These are phyloP conservation scores for Aspergillus fijiensis DNA, from an alignment of 2,329 filamentous ascomycete species.

Conservation along the genomic window DNA sequence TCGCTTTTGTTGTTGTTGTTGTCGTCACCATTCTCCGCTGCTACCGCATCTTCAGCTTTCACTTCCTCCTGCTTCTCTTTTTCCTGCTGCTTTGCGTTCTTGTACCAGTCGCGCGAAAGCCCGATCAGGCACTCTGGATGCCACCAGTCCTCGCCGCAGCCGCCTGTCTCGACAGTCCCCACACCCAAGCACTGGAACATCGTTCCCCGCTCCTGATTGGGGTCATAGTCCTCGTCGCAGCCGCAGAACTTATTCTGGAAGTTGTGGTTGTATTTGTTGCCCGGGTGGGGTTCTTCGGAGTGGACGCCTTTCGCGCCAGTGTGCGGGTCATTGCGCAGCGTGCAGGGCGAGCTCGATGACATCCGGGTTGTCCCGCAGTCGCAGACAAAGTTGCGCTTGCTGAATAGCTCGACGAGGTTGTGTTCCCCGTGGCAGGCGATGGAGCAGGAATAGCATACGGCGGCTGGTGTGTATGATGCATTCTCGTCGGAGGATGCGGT, in stretches of 20 bases:
- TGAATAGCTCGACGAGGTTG: slow-evolving; percentile 90
- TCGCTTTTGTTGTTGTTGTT: too few relatives aligned
- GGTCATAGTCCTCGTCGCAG: slow-evolving; percentile 83
- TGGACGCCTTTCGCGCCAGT: slow-evolving; percentile 79
- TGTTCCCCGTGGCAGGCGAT: slow-evolving; percentile 97
- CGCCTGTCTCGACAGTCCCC: slow-evolving; percentile 74
- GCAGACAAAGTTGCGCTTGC: slow-evolving; percentile 91
- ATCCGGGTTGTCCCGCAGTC: slow-evolving; percentile 90
- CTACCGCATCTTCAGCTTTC: slow-evolving; percentile 24
- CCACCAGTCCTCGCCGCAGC: slow-evolving; percentile 97
- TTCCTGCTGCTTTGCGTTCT: slow-evolving; percentile 23
- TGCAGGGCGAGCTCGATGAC: slow-evolving; percentile 68
- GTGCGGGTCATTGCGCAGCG: slow-evolving; percentile 67
- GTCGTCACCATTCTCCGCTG: not conserved
- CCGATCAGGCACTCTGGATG: slow-evolving; percentile 91
- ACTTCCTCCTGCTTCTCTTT: slow-evolving; percentile 21
- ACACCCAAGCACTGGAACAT: slow-evolving; percentile 97
- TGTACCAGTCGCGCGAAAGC: slow-evolving; percentile 67
- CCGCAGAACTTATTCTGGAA: slow-evolving; percentile 91
- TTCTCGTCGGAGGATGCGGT: slow-evolving; percentile 47
- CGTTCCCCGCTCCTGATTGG: slow-evolving; percentile 85
- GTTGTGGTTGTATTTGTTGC: slow-evolving; percentile 93
- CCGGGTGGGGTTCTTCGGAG: slow-evolving; percentile 66
- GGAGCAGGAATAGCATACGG: slow-evolving; percentile 94
- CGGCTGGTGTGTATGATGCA: slow-evolving; percentile 69